Percentiles rank a stretch among this genome's conserved stretches.
These are phyloP conservation scores for Fusarium siculi DNA, from an alignment of 2,329 filamentous ascomycete genomes.

Conservation along the genomic window DNA sequence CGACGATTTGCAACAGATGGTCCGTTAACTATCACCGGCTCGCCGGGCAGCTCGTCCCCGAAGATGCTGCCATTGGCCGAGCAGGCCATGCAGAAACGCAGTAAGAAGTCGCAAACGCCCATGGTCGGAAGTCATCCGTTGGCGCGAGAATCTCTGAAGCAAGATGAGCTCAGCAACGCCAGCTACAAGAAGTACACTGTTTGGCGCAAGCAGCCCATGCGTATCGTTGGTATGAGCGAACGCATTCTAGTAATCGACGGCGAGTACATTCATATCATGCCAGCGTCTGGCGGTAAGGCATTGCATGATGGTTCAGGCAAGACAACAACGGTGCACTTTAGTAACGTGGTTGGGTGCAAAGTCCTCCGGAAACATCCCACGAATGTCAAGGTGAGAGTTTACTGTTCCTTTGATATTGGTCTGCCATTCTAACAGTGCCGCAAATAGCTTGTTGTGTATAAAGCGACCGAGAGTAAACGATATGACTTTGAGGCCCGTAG, in stretches of 20 bases:
- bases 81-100: constrained; percentile 56
- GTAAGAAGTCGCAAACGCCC: constrained; percentile 60
- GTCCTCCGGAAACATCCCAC: constrained; percentile 82
- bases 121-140: constrained; percentile 72
- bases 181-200: constrained; percentile 83
- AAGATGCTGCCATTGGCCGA: constrained; percentile 69
- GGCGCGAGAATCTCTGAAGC: constrained; percentile 69
- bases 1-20: constrained; percentile 81
- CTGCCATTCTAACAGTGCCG: constrained; percentile 20
- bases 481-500: constrained; percentile 87
- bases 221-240: constrained; percentile 80
- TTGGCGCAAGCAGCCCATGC: constrained; percentile 84
- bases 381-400: constrained; percentile 75
- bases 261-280: constrained; percentile 89
- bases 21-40: constrained; percentile 73
- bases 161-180: constrained; percentile 66
- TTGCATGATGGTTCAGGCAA: constrained; percentile 73
- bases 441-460: constrained; percentile 74
- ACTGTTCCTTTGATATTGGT: background rate
- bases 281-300: constrained; percentile 73
- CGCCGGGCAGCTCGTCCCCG: constrained; percentile 75
- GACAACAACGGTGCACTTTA: constrained; percentile 84
- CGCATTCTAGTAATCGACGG: constrained; percentile 83
- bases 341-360: constrained; percentile 83
- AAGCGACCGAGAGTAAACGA: constrained; percentile 78